Evolutionary conservation across 257 asterid species (phyloP).

Genomic region (Capsicum rhomboideum): DNA sequence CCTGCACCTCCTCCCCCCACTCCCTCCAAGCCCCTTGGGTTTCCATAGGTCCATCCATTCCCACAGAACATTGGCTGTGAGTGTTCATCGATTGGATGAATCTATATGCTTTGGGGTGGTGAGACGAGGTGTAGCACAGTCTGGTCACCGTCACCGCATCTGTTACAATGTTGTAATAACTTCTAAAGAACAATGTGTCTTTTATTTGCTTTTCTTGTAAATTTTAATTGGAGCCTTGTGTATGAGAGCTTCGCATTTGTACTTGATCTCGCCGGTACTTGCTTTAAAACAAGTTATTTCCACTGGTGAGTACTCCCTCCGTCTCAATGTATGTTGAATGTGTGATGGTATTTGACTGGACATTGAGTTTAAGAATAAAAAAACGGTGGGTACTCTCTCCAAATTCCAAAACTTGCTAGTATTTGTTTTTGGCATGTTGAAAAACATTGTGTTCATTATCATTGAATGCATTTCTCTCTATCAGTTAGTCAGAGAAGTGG

Average conservation of each 20-base stretch:
- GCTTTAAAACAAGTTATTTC: not conserved
- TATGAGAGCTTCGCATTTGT: not conserved
- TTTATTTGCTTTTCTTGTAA: not conserved
- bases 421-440: not conserved
- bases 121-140: not conserved
- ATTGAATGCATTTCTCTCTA: not conserved
- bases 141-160: not conserved
- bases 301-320: not conserved
- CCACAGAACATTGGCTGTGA: not conserved
- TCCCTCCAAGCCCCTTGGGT: not conserved
- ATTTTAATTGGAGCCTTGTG: not conserved
- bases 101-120: not conserved
- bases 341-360: not conserved
- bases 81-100: no score
- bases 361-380: not conserved
- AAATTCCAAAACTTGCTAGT: not conserved
- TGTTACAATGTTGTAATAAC: not conserved
- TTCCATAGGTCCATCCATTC: not conserved
- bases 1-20: slow-evolving; percentile 51
- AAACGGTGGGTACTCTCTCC: no score
- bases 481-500: no score
- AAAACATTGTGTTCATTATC: not conserved
- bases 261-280: not conserved
- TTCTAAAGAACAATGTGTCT: not conserved
- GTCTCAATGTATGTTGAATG: not conserved